Conservation (phyloP, 306 rosid genomes). For the Neltuma alba region DNA sequence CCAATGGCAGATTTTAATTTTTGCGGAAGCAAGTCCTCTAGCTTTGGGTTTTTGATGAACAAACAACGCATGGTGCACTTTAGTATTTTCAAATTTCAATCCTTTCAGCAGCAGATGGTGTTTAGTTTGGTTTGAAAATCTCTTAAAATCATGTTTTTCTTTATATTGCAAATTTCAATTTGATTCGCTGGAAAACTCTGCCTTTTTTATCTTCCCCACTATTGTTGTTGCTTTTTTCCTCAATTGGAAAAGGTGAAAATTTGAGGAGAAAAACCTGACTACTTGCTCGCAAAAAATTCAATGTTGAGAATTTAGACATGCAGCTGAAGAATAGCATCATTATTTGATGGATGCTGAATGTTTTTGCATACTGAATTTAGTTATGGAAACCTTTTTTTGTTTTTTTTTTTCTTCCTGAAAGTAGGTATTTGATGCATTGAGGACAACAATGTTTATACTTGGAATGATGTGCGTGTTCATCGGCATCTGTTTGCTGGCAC, state of each 20-base stretch:
- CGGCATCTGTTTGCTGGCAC: conserved; percentile 95
- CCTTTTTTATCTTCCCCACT: background rate
- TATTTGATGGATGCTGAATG: conserved; percentile 23
- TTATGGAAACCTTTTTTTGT: conserved; percentile 35
- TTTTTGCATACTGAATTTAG: conserved; percentile 23
- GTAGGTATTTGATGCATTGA: conserved; percentile 85
- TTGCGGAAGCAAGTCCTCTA: conserved; percentile 4
- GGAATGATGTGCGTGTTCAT: conserved; percentile 88
- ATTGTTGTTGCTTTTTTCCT: background rate
- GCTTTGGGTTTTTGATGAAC: conserved; percentile 5
- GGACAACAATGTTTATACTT: conserved; percentile 92
- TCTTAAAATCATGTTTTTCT: background rate
- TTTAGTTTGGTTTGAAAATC: background rate
- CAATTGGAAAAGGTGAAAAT: background rate
- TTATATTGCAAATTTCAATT: background rate
- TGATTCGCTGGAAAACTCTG: background rate
- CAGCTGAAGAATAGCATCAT: background rate
- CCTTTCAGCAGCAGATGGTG: conserved; percentile 10
- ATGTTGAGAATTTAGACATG: conserved; percentile 17
- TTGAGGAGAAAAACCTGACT: conserved; percentile 6
- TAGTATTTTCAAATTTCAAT: background rate
- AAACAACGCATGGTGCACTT: background rate
- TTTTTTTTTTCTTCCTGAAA: conserved; percentile 34
- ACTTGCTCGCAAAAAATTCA: background rate
- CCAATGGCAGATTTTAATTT: background rate